Conservation (phyloP, 2,329 filamentous ascomycete species). For the Penicillium hesseltinei region DNA sequence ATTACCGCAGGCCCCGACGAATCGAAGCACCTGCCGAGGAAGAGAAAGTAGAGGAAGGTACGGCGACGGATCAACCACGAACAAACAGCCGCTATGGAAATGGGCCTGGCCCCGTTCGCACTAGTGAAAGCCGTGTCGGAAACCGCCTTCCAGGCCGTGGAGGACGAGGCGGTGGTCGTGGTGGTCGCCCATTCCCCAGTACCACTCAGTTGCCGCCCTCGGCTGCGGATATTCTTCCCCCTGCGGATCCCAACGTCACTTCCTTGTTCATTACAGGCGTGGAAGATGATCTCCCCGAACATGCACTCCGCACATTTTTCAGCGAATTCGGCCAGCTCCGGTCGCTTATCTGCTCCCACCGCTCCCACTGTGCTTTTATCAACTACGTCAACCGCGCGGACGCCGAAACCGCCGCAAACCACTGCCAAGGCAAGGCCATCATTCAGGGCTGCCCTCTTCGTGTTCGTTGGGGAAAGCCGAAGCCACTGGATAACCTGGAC, state of each 20-base stretch:
- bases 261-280: constrained; percentile 93
- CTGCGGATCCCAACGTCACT: constrained; percentile 78
- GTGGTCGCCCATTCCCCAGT: constrained; percentile 63
- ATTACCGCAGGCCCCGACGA: constrained; percentile 82
- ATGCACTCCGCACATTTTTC: constrained; percentile 88
- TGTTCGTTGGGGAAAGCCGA: constrained; percentile 89
- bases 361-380: constrained; percentile 94
- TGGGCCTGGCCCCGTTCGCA: constrained; percentile 68
- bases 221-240: constrained; percentile 81
- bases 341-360: constrained; percentile 91
- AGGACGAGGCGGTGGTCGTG: constrained; percentile 48
- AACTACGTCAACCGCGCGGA: constrained; percentile 84
- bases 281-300: constrained; percentile 92
- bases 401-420: constrained; percentile 80
- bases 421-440: constrained; percentile 82
- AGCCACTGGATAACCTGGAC: constrained; percentile 87
- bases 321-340: constrained; percentile 83
- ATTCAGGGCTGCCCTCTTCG: constrained; percentile 87
- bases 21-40: constrained; percentile 58
- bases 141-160: constrained; percentile 44
- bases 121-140: constrained; percentile 55
- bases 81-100: constrained; percentile 44
- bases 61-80: constrained; percentile 42
- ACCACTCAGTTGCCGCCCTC: constrained; percentile 73
- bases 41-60: constrained; percentile 40